Evolutionary conservation across 2,329 filamentous ascomycete species (phyloP).

Genomic region (Aspergillus puulaauensis): DNA sequence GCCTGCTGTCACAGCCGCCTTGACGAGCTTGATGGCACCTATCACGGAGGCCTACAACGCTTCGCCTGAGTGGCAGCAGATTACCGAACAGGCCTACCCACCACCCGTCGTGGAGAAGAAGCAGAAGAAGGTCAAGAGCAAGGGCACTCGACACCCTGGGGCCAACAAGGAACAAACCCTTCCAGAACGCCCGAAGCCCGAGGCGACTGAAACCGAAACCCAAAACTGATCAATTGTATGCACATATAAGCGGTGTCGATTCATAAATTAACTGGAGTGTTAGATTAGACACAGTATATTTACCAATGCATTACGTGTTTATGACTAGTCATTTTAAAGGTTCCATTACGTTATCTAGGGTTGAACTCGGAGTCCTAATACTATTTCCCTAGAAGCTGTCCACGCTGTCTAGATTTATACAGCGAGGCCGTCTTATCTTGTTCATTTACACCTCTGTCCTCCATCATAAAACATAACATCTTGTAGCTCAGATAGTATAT

Average conservation of each 20-base stretch:
- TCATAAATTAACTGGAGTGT: neutral
- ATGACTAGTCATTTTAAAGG: neutral
- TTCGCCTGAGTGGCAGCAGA: conserved; percentile 75
- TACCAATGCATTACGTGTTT: neutral
- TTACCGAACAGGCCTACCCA: conserved; percentile 79
- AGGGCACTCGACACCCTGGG: conserved; percentile 57
- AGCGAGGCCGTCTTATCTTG: too few species aligned
- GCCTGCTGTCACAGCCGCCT: conserved; percentile 71
- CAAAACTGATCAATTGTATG: neutral
- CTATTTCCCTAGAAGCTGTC: neutral
- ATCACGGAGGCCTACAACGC: conserved; percentile 73
- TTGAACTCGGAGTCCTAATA: neutral
- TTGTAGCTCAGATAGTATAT: too few species aligned
- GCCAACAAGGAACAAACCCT: conserved; percentile 26
- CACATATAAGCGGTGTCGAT: neutral
- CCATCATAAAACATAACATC: too few species aligned
- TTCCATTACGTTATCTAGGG: neutral
- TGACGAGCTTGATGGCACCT: conserved; percentile 72
- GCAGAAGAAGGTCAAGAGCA: conserved; percentile 73
- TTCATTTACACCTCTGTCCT: too few species aligned
- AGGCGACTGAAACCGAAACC: neutral
- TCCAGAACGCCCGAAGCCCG: neutral
- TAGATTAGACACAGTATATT: neutral
- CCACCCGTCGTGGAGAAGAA: conserved; percentile 66
- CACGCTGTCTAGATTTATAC: too few species aligned